Percentiles rank a stretch among this genome's conserved stretches.
These are phyloP conservation scores for Bromus sterilis DNA, from an alignment of 176 grass and related monocot species.

Conservation along the genomic window DNA sequence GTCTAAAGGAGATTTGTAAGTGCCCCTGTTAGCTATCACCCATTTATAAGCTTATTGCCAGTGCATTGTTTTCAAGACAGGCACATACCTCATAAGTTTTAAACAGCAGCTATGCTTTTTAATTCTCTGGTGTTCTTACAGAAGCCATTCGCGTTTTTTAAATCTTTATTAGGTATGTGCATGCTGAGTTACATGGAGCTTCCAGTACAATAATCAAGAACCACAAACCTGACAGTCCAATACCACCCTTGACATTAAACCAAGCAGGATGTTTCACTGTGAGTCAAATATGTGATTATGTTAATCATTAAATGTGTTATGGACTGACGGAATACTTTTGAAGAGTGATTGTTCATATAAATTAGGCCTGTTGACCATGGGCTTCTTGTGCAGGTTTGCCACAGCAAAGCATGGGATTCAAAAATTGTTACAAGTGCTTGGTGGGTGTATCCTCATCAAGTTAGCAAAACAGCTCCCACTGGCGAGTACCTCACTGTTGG, in stretches of 20 bases:
- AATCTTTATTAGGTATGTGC: constrained; percentile 60
- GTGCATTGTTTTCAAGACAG: constrained; percentile 2
- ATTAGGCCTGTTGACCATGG: background rate
- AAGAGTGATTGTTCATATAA: background rate
- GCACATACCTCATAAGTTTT: background rate
- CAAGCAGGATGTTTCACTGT: constrained; percentile 96
- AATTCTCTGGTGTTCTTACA: constrained; percentile 2
- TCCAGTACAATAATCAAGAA: constrained; percentile 98
- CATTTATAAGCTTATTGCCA: constrained; percentile 7
- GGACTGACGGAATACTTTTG: background rate
- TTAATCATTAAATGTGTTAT: constrained; percentile 3
- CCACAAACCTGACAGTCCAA: constrained; percentile 71
- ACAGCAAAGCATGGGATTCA: constrained; percentile 94
- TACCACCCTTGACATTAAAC: constrained; percentile 88
- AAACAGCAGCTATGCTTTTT: background rate
- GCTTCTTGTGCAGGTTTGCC: constrained; percentile 66
- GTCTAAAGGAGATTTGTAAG: constrained; percentile 99
- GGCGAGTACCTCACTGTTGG: constrained; percentile 95
- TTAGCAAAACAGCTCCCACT: constrained; percentile 95
- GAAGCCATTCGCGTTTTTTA: constrained; percentile 15
- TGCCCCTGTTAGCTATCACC: background rate
- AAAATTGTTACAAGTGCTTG: constrained; percentile 98
- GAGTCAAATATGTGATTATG: constrained; percentile 33
- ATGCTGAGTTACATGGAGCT: constrained; percentile 92
- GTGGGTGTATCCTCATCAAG: constrained; percentile 98